These are phyloP conservation scores for Fistulinella staudtii DNA, from an alignment of 1,284 basidiomycete genomes.

Conservation along the genomic window DNA sequence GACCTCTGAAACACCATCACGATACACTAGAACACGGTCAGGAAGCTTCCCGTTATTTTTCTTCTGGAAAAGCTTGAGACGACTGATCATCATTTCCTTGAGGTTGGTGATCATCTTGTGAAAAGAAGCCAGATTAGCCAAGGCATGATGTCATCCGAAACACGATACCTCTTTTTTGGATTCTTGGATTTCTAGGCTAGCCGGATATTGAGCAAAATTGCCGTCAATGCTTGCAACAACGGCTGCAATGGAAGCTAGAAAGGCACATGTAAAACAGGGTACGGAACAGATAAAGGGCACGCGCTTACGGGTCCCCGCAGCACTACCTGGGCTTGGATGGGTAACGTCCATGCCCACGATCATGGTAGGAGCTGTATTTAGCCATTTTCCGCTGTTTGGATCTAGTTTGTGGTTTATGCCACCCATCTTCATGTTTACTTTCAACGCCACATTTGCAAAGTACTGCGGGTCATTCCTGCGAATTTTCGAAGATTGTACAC, in stretches of 20 bases:
- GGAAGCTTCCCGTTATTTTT: constrained; percentile 49
- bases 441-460: constrained; percentile 73
- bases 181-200: constrained; percentile 68
- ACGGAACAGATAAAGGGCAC: not conserved
- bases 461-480: constrained; percentile 63
- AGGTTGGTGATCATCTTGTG: constrained; percentile 68
- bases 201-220: constrained; percentile 66
- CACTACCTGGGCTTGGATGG: constrained; percentile 68
- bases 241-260: constrained; percentile 68
- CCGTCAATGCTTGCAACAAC: constrained; percentile 70
- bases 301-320: constrained; percentile 46
- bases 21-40: constrained; percentile 65
- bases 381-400: constrained; percentile 46
- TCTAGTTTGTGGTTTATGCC: constrained; percentile 72
- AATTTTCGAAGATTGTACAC: constrained; percentile 66
- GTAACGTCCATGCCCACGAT: constrained; percentile 82
- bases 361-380: constrained; percentile 62
- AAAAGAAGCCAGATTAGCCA: constrained; percentile 24
- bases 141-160: constrained; percentile 3
- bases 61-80: constrained; percentile 50
- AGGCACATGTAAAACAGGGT: not conserved
- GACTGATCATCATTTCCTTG: constrained; percentile 63
- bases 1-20: constrained; percentile 76
- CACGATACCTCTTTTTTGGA: constrained; percentile 60
- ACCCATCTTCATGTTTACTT: constrained; percentile 79